Evolutionary conservation across 176 grass and related monocot genomes (phyloP).

Genomic region (Saccharum spontaneum): DNA sequence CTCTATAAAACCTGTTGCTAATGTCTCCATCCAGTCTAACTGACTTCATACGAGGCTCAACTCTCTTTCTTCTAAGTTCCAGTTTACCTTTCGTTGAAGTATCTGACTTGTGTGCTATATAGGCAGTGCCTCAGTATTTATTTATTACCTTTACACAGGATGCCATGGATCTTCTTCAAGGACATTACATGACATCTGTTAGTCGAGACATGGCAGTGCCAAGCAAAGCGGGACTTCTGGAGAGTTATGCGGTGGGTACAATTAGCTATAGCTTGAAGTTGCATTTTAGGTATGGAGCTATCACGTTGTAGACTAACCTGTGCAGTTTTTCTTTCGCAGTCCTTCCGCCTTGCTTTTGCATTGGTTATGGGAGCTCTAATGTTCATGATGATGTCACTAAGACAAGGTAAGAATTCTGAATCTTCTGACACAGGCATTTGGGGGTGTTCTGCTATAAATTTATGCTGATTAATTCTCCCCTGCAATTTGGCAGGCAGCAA

Average conservation of each 20-base stretch:
- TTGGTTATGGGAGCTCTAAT: slow-evolving; percentile 62
- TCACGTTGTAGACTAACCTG: background rate
- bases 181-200: slow-evolving; percentile 77
- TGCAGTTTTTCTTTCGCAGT: slow-evolving; percentile 54
- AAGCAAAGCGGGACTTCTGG: slow-evolving; percentile 64
- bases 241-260: slow-evolving; percentile 84
- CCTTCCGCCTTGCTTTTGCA: slow-evolving; percentile 76
- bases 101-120: background rate
- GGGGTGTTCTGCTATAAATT: background rate
- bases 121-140: slow-evolving; percentile 10
- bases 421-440: background rate
- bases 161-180: slow-evolving; percentile 98
- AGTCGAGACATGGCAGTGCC: slow-evolving; percentile 70
- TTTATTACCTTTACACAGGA: slow-evolving; percentile 64
- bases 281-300: background rate
- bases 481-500: background rate
- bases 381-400: slow-evolving; percentile 72
- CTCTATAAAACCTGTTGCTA: background rate
- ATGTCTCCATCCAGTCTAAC: slow-evolving; percentile 6
- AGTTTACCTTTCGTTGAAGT: background rate
- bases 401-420: slow-evolving; percentile 59
- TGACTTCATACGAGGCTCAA: background rate
- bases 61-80: slow-evolving; percentile 17
- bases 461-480: background rate
- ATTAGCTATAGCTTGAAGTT: slow-evolving; percentile 18